Conservation (phyloP, 768 basidiomycete genomes). For the Agrocybe chaxingu region DNA sequence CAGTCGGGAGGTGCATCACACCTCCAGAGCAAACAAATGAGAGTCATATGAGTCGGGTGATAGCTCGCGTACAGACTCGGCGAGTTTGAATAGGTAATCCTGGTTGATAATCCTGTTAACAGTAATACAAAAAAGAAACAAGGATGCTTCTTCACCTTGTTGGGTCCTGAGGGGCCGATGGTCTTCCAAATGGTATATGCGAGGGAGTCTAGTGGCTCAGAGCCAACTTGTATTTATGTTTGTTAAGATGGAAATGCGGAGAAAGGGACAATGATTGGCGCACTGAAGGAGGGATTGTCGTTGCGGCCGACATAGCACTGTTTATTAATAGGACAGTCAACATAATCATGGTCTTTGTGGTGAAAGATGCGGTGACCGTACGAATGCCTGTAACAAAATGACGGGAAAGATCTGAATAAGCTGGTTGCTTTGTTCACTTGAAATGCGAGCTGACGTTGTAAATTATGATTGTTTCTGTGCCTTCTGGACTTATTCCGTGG, state of each 20-base stretch:
- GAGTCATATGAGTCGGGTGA: constrained; percentile 73
- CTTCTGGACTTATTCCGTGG: constrained; percentile 53
- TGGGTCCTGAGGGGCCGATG: constrained; percentile 84
- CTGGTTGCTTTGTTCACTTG: neutral
- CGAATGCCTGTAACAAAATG: constrained; percentile 41
- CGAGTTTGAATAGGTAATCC: constrained; percentile 87
- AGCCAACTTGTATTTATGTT: constrained; percentile 55
- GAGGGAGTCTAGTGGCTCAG: constrained; percentile 70
- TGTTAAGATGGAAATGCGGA: neutral
- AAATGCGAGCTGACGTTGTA: constrained; percentile 40
- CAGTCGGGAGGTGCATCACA: constrained; percentile 22
- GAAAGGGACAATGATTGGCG: constrained; percentile 14
- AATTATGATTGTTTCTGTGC: constrained; percentile 52
- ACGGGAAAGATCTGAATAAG: neutral
- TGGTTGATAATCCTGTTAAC: constrained; percentile 22
- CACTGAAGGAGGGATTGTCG: constrained; percentile 89
- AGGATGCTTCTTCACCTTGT: constrained; percentile 55
- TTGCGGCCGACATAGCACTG: constrained; percentile 86
- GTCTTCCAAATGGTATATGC: constrained; percentile 70
- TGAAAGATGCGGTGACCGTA: constrained; percentile 25
- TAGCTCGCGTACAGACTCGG: constrained; percentile 67
- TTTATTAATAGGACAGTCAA: neutral
- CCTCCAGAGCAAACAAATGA: constrained; percentile 77
- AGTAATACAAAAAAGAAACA: neutral
- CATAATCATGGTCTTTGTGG: too few species aligned